Evolutionary conservation across 305 asterid genomes (phyloP).

Genomic region (Striga hermonthica): DNA sequence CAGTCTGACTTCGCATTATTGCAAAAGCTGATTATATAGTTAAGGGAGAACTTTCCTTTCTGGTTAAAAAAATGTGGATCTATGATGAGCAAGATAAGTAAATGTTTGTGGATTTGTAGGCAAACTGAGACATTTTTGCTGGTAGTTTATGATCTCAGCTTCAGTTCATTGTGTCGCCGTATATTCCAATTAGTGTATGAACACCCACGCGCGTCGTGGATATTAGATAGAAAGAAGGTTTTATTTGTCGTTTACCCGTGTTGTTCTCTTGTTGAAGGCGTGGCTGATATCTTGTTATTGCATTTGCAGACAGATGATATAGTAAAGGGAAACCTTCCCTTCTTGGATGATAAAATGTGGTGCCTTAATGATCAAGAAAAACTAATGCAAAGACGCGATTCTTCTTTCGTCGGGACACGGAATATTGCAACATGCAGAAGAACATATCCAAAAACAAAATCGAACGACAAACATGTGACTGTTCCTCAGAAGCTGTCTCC

Average conservation of each 20-base stretch:
- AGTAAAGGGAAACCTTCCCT: constrained; percentile 44
- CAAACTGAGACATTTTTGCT: background rate
- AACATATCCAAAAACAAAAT: constrained; percentile 37
- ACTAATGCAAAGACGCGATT: constrained; percentile 37
- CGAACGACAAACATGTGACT: constrained; percentile 33
- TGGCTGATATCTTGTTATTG: constrained; percentile 35
- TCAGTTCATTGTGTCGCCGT: background rate
- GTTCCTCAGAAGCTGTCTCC: constrained; percentile 44
- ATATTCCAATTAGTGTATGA: constrained; percentile 2
- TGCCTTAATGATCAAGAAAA: constrained; percentile 37
- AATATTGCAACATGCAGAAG: constrained; percentile 34
- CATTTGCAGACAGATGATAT: constrained; percentile 59
- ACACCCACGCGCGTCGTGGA: background rate
- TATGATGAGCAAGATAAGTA: constrained; percentile 32
- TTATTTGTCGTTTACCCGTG: background rate
- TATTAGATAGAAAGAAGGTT: background rate
- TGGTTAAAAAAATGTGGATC: constrained; percentile 42
- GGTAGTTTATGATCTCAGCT: background rate
- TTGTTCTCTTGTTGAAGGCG: constrained; percentile 16
- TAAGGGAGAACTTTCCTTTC: constrained; percentile 42
- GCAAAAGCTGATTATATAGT: constrained; percentile 40
- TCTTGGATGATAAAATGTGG: constrained; percentile 46
- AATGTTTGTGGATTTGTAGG: constrained; percentile 20
- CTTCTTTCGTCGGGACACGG: constrained; percentile 35
- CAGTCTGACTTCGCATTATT: constrained; percentile 34